phyloP scores from a whole-genome alignment of 1,284 basidiomycete species.

The Austroboletus novae-zelandiae region DNA sequence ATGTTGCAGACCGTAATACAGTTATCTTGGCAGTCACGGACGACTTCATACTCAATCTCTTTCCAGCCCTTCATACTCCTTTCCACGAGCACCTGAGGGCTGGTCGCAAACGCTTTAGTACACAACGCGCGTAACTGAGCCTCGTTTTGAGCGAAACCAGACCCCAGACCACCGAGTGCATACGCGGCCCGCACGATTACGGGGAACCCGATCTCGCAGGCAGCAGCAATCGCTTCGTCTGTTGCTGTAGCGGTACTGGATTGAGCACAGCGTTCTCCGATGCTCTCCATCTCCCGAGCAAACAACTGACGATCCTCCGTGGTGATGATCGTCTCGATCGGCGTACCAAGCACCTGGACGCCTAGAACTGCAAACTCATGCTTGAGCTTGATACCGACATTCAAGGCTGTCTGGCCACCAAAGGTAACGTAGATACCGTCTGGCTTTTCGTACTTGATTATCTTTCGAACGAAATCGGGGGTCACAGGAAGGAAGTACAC shows the following conservation, averaged over 20 bases:
- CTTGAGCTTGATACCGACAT: slow-evolving; percentile 96
- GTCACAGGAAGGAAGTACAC: slow-evolving; percentile 99
- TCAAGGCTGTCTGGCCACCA: slow-evolving; percentile 96
- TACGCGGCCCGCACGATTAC: slow-evolving; percentile 97
- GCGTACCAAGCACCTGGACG: slow-evolving; percentile 93
- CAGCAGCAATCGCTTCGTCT: slow-evolving; percentile 87
- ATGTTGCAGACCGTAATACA: slow-evolving; percentile 99
- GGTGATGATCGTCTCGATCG: slow-evolving; percentile 95
- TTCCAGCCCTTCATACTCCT: slow-evolving; percentile 99
- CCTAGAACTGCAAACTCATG: slow-evolving; percentile 90
- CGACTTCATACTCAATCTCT: slow-evolving; percentile 99
- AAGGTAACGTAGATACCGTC: slow-evolving; percentile 99
- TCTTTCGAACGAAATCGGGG: slow-evolving; percentile 95
- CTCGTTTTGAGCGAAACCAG: slow-evolving; percentile 92
- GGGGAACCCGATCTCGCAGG: slow-evolving; percentile 88
- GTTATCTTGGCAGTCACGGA: slow-evolving; percentile 96
- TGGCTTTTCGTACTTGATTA: slow-evolving; percentile 97
- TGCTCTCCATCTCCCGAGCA: slow-evolving; percentile 92
- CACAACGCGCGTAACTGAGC: slow-evolving; percentile 85
- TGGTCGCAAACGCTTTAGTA: slow-evolving; percentile 93
- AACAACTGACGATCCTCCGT: slow-evolving; percentile 98
- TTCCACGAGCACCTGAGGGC: slow-evolving; percentile 96
- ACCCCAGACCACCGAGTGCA: slow-evolving; percentile 93
- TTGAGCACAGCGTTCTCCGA: slow-evolving; percentile 93
- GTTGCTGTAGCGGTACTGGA: slow-evolving; percentile 81